Base-by-base conservation (phyloP, 108 stramenopile species). In the Pinguiococcus pyrenoidosus region DNA sequence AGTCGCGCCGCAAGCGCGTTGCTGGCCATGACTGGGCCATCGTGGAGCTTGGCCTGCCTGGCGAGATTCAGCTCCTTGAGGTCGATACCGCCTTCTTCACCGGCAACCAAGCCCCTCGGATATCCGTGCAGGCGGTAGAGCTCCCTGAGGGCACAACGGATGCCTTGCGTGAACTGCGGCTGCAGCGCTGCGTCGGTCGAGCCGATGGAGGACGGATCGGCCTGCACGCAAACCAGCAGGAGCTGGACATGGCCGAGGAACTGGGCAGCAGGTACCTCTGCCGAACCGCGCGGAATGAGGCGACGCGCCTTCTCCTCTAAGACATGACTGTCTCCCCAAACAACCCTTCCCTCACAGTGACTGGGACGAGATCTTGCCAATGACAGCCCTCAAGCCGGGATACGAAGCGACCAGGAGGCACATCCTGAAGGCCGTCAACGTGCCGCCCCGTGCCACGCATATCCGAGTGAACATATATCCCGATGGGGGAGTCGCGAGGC, bases 11-110 rank as follows among this genome's bases (percentile, higher is more conserved):
- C 2, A 58, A 62, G 51, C 66, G 70, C 4, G 32, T 46, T 7
- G 72, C 72, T 7, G 90, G 90, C 0, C 87, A 92, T 64, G 87
- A 88, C 66, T 92, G 87, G 87, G 85, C 81, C 53, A 55, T 92
- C 24, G 69, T 92, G 20, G 51, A 69, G 51, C 59, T 88, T 26
- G 54, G 75, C 8, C 42, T 67, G 21, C 68, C 69, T 4, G 37
- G 51, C 23, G 32, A 43, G 0, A 61, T 83, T 37, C 13, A 36
- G 6, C 66, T 57, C 18, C 35, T 90, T 6, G 78, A 81, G 37
- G 34, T 92, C 9, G 87, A 92, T 48, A 92, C 90, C 13, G 85
- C 87, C 0, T 69, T 71, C 59, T 92, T 92, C 74, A 92, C 90
- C 0, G 90, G 90, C 14, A 92, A 92, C 56, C 68, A 86, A 46